phyloP scores from a whole-genome alignment of 257 asterid species.

The Solanum okadae region DNA sequence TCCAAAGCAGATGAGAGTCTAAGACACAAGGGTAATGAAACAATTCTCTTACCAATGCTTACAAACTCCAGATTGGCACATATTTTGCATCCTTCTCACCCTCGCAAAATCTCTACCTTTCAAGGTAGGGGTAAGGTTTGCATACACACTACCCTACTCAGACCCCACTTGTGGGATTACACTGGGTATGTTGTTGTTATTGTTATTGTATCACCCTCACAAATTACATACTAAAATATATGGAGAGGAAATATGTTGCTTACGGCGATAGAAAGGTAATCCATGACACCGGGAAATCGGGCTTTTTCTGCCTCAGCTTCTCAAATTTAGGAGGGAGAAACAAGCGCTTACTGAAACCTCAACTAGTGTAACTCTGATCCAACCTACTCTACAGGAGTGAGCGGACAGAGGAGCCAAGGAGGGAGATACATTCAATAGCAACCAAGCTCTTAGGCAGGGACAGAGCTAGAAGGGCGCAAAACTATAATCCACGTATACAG shows the following conservation, averaged over 20 bases:
- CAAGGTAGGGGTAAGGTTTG: too few relatives aligned
- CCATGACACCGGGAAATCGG: neutral
- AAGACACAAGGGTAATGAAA: neutral
- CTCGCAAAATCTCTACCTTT: neutral
- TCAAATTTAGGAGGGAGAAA: neutral
- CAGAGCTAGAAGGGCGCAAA: neutral
- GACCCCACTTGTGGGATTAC: too few relatives aligned
- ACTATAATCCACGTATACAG: neutral
- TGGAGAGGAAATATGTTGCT: neutral
- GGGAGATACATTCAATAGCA: neutral
- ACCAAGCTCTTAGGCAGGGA: neutral
- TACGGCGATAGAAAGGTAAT: neutral
- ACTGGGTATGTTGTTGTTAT: too few relatives aligned
- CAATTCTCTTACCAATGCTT: neutral
- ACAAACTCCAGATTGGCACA: neutral
- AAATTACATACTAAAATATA: neutral
- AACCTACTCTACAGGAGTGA: neutral
- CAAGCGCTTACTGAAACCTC: neutral
- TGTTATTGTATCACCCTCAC: neutral
- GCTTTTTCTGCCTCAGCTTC: neutral
- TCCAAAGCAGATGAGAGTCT: neutral
- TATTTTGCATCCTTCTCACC: neutral
- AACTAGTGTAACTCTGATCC: neutral
- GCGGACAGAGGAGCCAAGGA: neutral
- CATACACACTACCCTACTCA: too few relatives aligned